Percentiles rank a stretch among this genome's conserved stretches.
Conservation (phyloP, 2,329 filamentous ascomycete genomes). For the Penicillium thymicola region DNA sequence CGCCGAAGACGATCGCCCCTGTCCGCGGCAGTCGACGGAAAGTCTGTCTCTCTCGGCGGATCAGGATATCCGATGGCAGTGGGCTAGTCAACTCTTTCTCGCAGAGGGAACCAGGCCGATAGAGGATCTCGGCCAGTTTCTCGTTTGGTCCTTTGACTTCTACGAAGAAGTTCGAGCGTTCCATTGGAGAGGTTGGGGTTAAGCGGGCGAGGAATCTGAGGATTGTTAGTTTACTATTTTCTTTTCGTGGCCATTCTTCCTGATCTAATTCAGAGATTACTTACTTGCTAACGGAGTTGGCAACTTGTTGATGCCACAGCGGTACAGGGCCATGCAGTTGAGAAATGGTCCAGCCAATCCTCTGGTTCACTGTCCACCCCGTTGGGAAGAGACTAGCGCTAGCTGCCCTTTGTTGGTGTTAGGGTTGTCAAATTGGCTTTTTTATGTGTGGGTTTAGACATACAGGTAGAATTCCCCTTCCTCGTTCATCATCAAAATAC, state of each 20-base stretch:
- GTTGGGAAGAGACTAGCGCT: slow-evolving; percentile 54
- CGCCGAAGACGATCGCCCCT: slow-evolving; percentile 49
- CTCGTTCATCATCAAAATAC: slow-evolving; percentile 46
- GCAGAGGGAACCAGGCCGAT: slow-evolving; percentile 42
- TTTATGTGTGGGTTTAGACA: slow-evolving; percentile 12
- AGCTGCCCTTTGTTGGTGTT: slow-evolving; percentile 39
- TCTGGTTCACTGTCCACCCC: slow-evolving; percentile 50
- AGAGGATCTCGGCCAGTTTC: slow-evolving; percentile 43
- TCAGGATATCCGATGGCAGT: slow-evolving; percentile 41
- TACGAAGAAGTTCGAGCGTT: slow-evolving; percentile 50
- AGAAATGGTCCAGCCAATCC: slow-evolving; percentile 50
- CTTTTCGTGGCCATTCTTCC: no score
- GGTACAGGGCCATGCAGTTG: slow-evolving; percentile 48
- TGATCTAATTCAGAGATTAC: slow-evolving; percentile 2
- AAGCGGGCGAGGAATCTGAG: slow-evolving; percentile 48
- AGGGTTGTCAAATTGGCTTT: background rate
- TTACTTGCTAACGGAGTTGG: slow-evolving; percentile 44
- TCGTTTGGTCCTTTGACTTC: slow-evolving; percentile 44
- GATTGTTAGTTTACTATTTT: slow-evolving; percentile 1
- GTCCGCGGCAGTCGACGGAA: slow-evolving; percentile 47
- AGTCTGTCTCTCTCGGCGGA: slow-evolving; percentile 51
- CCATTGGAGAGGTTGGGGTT: slow-evolving; percentile 45
- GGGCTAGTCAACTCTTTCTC: slow-evolving; percentile 37
- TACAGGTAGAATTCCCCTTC: slow-evolving; percentile 50
- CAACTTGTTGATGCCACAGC: slow-evolving; percentile 49